A percentile compares a stretch with the other conserved stretches of the same genome.
These are phyloP conservation scores for Aspergillus saccharolyticus DNA, from an alignment of 495 filamentous ascomycete genomes.

Conservation along the genomic window DNA sequence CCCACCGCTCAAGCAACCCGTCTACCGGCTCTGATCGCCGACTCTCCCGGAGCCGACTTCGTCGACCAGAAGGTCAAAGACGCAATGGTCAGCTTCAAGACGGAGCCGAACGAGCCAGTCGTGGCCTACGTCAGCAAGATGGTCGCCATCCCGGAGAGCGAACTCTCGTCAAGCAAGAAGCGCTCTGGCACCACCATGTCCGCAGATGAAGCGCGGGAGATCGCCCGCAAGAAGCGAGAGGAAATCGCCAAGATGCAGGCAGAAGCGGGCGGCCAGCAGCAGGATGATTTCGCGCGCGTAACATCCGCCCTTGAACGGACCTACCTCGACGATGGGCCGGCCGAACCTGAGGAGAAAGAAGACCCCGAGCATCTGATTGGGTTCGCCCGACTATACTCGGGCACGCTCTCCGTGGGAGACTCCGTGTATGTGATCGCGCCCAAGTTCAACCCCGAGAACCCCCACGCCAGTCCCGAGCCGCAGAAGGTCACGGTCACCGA, in stretches of 20 bases:
- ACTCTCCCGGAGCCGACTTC: slow-evolving; percentile 70
- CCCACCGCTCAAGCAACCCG: slow-evolving; percentile 75
- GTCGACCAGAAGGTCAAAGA: slow-evolving; percentile 63
- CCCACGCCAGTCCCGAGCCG: slow-evolving; percentile 70
- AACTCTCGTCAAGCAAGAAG: slow-evolving; percentile 75
- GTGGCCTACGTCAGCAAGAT: slow-evolving; percentile 98
- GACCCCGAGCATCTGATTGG: slow-evolving; percentile 88
- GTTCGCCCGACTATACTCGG: slow-evolving; percentile 90
- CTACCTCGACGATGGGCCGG: slow-evolving; percentile 34
- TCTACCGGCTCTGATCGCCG: slow-evolving; percentile 69
- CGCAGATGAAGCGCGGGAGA: slow-evolving; percentile 81
- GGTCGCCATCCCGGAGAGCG: slow-evolving; percentile 89
- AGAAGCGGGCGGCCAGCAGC: slow-evolving; percentile 42
- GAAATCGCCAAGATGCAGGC: slow-evolving; percentile 75
- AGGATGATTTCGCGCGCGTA: slow-evolving; percentile 39
- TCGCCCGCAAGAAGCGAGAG: slow-evolving; percentile 81
- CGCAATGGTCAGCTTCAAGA: slow-evolving; percentile 78
- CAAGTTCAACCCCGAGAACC: slow-evolving; percentile 80
- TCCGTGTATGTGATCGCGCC: slow-evolving; percentile 84
- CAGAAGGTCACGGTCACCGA: slow-evolving; percentile 80
- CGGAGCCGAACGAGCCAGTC: slow-evolving; percentile 62
- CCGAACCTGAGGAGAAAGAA: slow-evolving; percentile 44
- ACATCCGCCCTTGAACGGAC: slow-evolving; percentile 37
- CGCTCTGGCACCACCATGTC: slow-evolving; percentile 59
- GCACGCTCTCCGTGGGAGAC: slow-evolving; percentile 83